Evolutionary conservation across 495 filamentous ascomycete species (phyloP).

Genomic region (Hypoxylon lenormandii): DNA sequence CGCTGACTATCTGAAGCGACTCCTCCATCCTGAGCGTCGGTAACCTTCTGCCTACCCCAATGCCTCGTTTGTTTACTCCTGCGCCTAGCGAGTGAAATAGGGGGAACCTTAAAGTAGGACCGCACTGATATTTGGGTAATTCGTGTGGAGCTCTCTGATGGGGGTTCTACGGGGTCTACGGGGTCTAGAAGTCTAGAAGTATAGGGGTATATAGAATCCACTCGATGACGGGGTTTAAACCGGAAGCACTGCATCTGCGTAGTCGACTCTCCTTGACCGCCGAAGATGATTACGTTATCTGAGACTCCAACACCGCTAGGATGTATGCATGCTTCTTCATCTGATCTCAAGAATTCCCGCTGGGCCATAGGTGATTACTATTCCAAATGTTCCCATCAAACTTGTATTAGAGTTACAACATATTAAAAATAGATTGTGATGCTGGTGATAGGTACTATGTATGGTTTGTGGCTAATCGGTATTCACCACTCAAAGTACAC

Average conservation of each 20-base stretch:
- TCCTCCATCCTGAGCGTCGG: neutral
- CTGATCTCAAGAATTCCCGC: neutral
- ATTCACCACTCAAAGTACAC: neutral
- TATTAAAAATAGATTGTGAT: too few relatives aligned
- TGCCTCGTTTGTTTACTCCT: neutral
- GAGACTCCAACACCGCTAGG: neutral
- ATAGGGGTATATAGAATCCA: neutral
- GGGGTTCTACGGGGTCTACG: slow-evolving; percentile 8
- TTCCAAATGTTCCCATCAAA: too few relatives aligned
- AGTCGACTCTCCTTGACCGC: neutral
- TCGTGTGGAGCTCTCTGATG: slow-evolving; percentile 16
- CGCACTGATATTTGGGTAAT: neutral
- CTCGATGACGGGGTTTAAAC: slow-evolving; percentile 2
- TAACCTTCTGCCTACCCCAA: neutral
- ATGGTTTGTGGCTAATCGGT: too few relatives aligned
- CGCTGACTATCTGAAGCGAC: neutral
- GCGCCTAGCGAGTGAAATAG: neutral
- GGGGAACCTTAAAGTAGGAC: slow-evolving; percentile 1
- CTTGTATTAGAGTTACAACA: too few relatives aligned
- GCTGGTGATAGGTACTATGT: too few relatives aligned
- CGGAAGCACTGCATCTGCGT: slow-evolving; percentile 10
- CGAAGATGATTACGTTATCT: neutral
- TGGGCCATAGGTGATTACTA: too few relatives aligned
- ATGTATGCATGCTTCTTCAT: neutral
- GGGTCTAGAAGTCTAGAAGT: slow-evolving; percentile 1